Percentiles rank a stretch among this genome's conserved stretches.
Evolutionary conservation across 1,139 yeast species (phyloP).

Genomic region (Yamadazyma diddensiae): DNA sequence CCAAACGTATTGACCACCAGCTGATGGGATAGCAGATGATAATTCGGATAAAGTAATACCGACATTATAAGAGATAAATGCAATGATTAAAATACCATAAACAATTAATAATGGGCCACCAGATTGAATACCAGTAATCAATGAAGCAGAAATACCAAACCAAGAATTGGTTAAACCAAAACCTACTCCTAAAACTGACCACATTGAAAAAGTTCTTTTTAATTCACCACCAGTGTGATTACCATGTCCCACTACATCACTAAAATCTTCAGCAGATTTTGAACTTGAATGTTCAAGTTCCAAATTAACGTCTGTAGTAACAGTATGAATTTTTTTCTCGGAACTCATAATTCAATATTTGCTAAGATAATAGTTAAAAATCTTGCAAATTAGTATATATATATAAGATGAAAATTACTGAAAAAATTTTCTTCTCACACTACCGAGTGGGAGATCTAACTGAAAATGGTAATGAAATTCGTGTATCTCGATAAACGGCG

Average conservation of each 20-base stretch:
- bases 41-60: slow-evolving; percentile 47
- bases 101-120: slow-evolving; percentile 70
- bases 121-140: slow-evolving; percentile 59
- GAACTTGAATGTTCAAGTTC: slow-evolving; percentile 5
- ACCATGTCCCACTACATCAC: slow-evolving; percentile 6
- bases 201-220: slow-evolving; percentile 48
- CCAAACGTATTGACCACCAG: slow-evolving; percentile 66
- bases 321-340: slow-evolving; percentile 1
- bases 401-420: too few species aligned
- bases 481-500: slow-evolving; percentile 1
- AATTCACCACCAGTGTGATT: slow-evolving; percentile 26
- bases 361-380: neutral
- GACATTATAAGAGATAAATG: slow-evolving; percentile 40
- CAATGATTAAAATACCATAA: slow-evolving; percentile 64
- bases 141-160: slow-evolving; percentile 66
- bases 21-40: slow-evolving; percentile 52
- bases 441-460: too few species aligned
- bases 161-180: slow-evolving; percentile 70
- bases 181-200: slow-evolving; percentile 63
- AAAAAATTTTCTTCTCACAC: too few species aligned
- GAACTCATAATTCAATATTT: neutral
- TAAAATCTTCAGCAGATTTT: slow-evolving; percentile 8
- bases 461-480: slow-evolving; percentile 1
- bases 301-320: neutral
- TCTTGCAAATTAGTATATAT: too few species aligned